These are phyloP conservation scores for Lagenaria siceraria DNA, from an alignment of 306 rosid species.

Conservation along the genomic window DNA sequence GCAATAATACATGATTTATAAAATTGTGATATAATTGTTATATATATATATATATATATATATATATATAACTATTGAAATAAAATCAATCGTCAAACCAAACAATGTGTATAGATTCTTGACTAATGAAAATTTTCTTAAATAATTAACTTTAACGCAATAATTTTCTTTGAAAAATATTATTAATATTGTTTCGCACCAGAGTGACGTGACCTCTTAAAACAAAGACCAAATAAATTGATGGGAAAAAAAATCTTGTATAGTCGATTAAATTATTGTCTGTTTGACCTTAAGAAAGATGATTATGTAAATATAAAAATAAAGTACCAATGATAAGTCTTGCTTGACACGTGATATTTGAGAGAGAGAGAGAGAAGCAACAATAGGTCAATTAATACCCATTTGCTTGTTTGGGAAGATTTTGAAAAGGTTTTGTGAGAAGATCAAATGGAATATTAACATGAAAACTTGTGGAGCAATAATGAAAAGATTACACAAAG, in stretches of 20 bases:
- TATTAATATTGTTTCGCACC: neutral
- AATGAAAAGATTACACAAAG: neutral
- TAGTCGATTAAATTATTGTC: neutral
- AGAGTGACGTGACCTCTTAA: neutral
- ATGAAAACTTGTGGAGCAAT: constrained; percentile 1
- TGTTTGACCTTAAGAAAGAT: neutral
- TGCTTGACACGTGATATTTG: neutral
- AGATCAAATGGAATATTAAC: neutral
- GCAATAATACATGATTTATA: no score
- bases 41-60: no score
- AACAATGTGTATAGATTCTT: neutral
- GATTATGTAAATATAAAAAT: neutral
- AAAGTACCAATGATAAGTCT: neutral
- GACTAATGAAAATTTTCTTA: neutral
- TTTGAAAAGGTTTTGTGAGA: neutral
- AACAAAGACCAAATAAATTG: neutral
- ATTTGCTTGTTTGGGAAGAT: neutral
- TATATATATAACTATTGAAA: no score
- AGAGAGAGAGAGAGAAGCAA: no score
- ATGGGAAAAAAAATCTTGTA: neutral
- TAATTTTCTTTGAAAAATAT: neutral
- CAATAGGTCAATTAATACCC: no score
- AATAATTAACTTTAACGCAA: neutral
- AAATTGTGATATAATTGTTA: no score
- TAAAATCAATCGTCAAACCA: neutral